Evolutionary conservation across 2,329 filamentous ascomycete species (phyloP).

Genomic region (Cryphonectria carpinicola): DNA sequence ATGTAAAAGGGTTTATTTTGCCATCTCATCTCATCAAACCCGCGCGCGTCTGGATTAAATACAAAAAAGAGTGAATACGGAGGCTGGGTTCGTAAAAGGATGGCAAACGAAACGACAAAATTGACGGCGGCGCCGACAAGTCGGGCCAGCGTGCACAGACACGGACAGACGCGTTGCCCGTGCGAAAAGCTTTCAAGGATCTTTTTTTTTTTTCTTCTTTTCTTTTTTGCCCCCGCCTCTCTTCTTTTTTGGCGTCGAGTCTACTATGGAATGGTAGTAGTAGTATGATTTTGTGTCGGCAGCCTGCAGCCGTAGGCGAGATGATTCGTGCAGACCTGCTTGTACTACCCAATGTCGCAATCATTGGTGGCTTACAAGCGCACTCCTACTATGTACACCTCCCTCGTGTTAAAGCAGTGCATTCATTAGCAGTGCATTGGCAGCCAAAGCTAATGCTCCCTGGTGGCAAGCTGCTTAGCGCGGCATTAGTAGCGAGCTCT

Average conservation of each 20-base stretch:
- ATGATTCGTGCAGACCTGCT: neutral
- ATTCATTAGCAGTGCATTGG: neutral
- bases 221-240: no score
- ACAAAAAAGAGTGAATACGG: slow-evolving; percentile 1
- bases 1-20: neutral
- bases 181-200: neutral
- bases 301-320: slow-evolving; percentile 3
- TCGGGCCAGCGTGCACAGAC: slow-evolving; percentile 18
- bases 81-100: slow-evolving; percentile 15
- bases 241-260: neutral
- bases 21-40: neutral
- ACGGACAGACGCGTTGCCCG: slow-evolving; percentile 1
- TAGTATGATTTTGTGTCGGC: neutral
- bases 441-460: neutral
- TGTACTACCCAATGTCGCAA: neutral
- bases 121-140: slow-evolving; percentile 16
- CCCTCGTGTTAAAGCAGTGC: neutral
- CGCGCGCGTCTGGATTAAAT: neutral
- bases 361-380: neutral
- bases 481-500: slow-evolving; percentile 4
- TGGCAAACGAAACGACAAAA: slow-evolving; percentile 1
- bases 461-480: slow-evolving; percentile 4
- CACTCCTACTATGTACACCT: slow-evolving; percentile 3
- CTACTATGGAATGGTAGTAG: neutral
- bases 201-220: neutral